Conservation (phyloP, 1,284 basidiomycete species). For the Ganoderma multipileum region DNA sequence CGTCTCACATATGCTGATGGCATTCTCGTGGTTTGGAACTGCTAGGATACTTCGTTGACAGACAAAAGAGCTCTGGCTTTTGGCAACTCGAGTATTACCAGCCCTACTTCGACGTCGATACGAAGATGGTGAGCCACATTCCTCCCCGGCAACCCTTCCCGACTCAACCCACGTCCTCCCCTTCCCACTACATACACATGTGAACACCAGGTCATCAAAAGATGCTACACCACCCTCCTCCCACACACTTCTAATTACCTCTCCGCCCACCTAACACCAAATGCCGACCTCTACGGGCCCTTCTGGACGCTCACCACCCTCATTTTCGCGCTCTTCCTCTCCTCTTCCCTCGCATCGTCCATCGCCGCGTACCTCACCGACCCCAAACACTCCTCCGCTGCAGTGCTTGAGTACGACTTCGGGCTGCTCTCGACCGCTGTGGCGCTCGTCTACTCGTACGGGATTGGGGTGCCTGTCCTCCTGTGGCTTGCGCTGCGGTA, state of each 20-base stretch:
- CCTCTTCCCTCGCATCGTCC: conserved; percentile 87
- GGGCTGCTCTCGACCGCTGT: conserved; percentile 83
- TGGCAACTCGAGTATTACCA: conserved; percentile 85
- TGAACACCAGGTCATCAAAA: conserved; percentile 59
- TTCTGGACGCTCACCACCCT: conserved; percentile 97
- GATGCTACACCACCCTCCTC: conserved; percentile 77
- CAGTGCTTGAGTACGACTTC: conserved; percentile 78
- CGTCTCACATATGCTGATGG: background rate
- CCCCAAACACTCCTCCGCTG: conserved; percentile 44
- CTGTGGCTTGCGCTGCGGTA: conserved; percentile 86
- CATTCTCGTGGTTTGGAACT: no score
- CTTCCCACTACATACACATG: background rate
- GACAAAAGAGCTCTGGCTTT: conserved; percentile 55
- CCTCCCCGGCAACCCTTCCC: background rate
- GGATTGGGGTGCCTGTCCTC: conserved; percentile 77
- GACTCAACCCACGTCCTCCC: background rate
- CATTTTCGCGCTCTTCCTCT: conserved; percentile 90
- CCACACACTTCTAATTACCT: conserved; percentile 64
- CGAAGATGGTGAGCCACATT: conserved; percentile 59
- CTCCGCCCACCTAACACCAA: conserved; percentile 67
- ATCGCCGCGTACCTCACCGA: conserved; percentile 82
- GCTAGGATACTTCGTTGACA: conserved; percentile 50
- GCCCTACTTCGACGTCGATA: conserved; percentile 83
- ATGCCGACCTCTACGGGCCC: conserved; percentile 83
- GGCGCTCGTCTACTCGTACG: conserved; percentile 86